Evolutionary conservation across 495 filamentous ascomycete species (phyloP), one percentile per base, ranked within the genome.

Genomic region (Penicillium desertorum): DNA sequence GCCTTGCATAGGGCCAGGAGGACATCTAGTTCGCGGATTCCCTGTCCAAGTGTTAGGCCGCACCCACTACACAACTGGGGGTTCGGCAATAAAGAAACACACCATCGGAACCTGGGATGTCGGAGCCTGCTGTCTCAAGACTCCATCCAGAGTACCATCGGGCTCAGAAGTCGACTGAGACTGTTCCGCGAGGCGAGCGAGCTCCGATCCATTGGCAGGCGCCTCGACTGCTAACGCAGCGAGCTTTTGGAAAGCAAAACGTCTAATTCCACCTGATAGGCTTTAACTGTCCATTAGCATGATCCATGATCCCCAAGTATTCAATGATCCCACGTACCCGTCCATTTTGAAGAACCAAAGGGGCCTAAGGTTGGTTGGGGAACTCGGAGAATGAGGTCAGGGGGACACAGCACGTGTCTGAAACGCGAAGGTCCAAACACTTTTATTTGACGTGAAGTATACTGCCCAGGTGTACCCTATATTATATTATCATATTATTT

Each of bases 1-100:
- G 94, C 89, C 72, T 89, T 91, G 72, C 92, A 96, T 22, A 98
- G 80, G 30, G 92, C 90, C 19, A 98, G 74, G 25, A 98, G 79
- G 39, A 93, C 86, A 68, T 98, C 92, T 57, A 95, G 84, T 78
- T 98, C 94, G 52, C 89, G 85, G 49, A 91, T 71, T 17, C 79
- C 81, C 84, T 88, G 55, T 41, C 17, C 47, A 32, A 19, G 45
- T 30, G 56, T 78, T 42, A 79, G 69, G 61, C 50, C 56, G 56
- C 27, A 44, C 52, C 34, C 32, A 45, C 49, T 42, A 41, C 39
- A 11, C 17, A 25, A 23, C 23, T 20, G 42, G 17, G 17, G 12
- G 14, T 32, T 10, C 7, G 9, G 20, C 22, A 54, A 22, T 23
- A 19, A 43, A 17, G 34, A 43, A 17, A 60, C 73, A 54, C 51